phyloP scores from a whole-genome alignment of 2,329 filamentous ascomycete species.

The Aspergillus brunneoviolaceus region DNA sequence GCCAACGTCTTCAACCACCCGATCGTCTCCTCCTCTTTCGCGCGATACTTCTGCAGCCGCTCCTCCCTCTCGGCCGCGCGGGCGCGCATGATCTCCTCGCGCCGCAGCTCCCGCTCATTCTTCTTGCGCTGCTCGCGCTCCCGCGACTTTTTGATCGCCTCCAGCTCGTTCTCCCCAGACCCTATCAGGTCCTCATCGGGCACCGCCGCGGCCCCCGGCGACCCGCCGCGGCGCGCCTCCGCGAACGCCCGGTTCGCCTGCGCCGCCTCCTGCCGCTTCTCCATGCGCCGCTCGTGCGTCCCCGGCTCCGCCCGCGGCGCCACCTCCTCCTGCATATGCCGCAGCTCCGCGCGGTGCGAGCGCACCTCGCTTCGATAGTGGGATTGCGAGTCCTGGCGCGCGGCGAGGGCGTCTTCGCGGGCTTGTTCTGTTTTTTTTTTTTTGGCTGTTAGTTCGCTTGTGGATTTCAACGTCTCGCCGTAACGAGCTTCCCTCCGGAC shows the following conservation, averaged over 20 bases:
- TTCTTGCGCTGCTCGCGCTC: conserved; percentile 69
- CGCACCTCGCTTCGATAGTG: conserved; percentile 55
- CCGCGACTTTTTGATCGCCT: conserved; percentile 65
- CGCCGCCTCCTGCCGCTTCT: conserved; percentile 75
- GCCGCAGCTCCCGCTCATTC: conserved; percentile 76
- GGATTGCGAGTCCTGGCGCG: conserved; percentile 29
- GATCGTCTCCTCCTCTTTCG: conserved; percentile 82
- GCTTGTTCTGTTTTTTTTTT: conserved; percentile 27
- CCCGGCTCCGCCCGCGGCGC: conserved; percentile 79
- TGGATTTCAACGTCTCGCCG: no score
- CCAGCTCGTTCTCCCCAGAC: conserved; percentile 57
- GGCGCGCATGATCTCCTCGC: conserved; percentile 77
- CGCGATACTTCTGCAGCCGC: conserved; percentile 65
- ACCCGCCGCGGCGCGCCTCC: conserved; percentile 57
- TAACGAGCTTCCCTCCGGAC: no score
- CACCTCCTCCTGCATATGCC: conserved; percentile 64
- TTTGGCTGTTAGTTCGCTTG: no score
- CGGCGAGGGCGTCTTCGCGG: conserved; percentile 30
- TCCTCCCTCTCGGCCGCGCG: conserved; percentile 78
- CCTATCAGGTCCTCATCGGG: conserved; percentile 75
- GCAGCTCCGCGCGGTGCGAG: conserved; percentile 35
- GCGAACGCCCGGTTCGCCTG: conserved; percentile 72
- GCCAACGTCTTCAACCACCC: conserved; percentile 77
- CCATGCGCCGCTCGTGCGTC: conserved; percentile 76
- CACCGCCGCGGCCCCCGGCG: conserved; percentile 62